These are phyloP conservation scores for Mariannaea sp. DNA, from an alignment of 2,329 filamentous ascomycete species.

Conservation along the genomic window DNA sequence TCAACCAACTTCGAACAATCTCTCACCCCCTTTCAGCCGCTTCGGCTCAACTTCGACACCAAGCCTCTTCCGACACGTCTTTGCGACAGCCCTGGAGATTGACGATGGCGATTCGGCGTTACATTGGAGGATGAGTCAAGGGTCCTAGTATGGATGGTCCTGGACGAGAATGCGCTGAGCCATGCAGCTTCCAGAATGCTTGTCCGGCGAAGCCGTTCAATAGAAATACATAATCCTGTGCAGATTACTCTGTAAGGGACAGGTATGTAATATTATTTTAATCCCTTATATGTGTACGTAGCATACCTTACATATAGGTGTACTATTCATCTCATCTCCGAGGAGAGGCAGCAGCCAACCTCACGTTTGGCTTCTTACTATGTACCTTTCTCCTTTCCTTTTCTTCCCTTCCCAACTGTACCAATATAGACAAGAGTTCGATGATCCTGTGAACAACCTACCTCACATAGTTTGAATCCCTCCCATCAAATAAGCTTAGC, in stretches of 20 bases:
- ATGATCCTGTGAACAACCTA: too few species aligned
- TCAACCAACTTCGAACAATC: too few species aligned
- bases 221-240: not conserved
- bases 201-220: conserved; percentile 4
- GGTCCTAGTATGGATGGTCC: conserved; percentile 4
- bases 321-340: conserved; percentile 20
- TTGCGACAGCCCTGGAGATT: conserved; percentile 30
- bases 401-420: conserved; percentile 1
- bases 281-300: too few species aligned
- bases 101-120: conserved; percentile 34
- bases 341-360: not conserved
- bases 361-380: not conserved
- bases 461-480: too few species aligned
- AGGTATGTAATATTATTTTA: too few species aligned
- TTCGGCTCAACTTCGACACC: not conserved
- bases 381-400: not conserved
- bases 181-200: too few species aligned
- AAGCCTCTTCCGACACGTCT: conserved; percentile 14
- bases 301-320: too few species aligned
- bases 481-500: too few species aligned
- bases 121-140: conserved; percentile 22
- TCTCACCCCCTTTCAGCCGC: not conserved
- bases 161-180: too few species aligned
- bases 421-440: conserved; percentile 35
- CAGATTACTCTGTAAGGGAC: too few species aligned